phyloP scores from a whole-genome alignment of 352 stramenopile genomes.

The Blastocystis sp. region DNA sequence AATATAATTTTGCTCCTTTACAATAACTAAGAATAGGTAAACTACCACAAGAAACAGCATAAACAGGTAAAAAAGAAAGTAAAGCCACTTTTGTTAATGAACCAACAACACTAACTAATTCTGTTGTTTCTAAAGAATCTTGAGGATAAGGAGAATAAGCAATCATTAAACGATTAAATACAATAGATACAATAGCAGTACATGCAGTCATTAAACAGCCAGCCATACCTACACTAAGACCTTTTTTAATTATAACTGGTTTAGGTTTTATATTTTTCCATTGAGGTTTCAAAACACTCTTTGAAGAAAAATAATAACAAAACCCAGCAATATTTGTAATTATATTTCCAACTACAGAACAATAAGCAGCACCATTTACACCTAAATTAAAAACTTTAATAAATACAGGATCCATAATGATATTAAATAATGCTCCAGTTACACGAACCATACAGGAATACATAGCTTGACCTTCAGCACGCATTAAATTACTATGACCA shows the following conservation, averaged over 20 bases:
- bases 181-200: constrained; percentile 17
- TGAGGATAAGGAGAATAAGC: constrained; percentile 19
- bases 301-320: constrained; percentile 1
- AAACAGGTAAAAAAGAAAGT: constrained; percentile 23
- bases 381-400: constrained; percentile 17
- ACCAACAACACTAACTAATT: constrained; percentile 15
- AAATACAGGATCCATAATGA: constrained; percentile 12
- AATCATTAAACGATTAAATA: constrained; percentile 21
- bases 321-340: constrained; percentile 4
- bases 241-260: neutral
- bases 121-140: constrained; percentile 2
- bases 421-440: constrained; percentile 14
- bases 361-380: constrained; percentile 5
- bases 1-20: constrained; percentile 9
- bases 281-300: neutral
- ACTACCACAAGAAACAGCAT: constrained; percentile 18
- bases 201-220: constrained; percentile 10
- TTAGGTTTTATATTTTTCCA: constrained; percentile 4
- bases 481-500: constrained; percentile 17
- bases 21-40: constrained; percentile 25
- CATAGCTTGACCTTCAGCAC: constrained; percentile 10
- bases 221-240: constrained; percentile 7
- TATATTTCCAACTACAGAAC: constrained; percentile 13
- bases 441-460: constrained; percentile 18
- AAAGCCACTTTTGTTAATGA: constrained; percentile 29